Percentiles rank a stretch among this genome's conserved stretches.
Evolutionary conservation across 2,329 filamentous ascomycete species (phyloP).

Genomic region (Venturia carpophila): DNA sequence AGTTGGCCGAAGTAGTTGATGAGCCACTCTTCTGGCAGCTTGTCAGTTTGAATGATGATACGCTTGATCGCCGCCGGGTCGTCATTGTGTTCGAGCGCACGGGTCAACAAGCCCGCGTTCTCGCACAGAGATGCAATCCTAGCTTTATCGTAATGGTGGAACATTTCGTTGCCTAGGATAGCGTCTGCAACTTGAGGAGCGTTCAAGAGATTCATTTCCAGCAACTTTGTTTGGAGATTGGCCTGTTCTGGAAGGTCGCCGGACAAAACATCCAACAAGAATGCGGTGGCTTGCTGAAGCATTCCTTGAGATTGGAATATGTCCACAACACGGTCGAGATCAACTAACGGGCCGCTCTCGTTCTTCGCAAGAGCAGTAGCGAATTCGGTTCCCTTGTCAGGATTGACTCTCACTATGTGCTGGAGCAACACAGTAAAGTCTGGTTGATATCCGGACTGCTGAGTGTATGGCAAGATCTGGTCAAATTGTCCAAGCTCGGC

Average conservation of each 20-base stretch:
- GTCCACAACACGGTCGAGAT: slow-evolving; percentile 90
- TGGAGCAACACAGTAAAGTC: slow-evolving; percentile 89
- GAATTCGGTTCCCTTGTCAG: slow-evolving; percentile 91
- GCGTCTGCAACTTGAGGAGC: slow-evolving; percentile 97
- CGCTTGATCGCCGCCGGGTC: slow-evolving; percentile 86
- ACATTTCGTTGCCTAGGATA: slow-evolving; percentile 97
- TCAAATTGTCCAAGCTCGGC: slow-evolving; percentile 96
- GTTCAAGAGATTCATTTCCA: slow-evolving; percentile 97
- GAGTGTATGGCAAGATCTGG: slow-evolving; percentile 87
- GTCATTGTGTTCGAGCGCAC: slow-evolving; percentile 87
- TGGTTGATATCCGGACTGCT: slow-evolving; percentile 80
- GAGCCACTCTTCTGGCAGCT: slow-evolving; percentile 85
- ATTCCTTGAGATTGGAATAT: slow-evolving; percentile 98
- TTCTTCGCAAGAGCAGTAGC: slow-evolving; percentile 87
- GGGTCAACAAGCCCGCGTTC: slow-evolving; percentile 66
- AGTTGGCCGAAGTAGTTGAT: slow-evolving; percentile 88
- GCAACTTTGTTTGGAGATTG: slow-evolving; percentile 81
- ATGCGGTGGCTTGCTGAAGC: slow-evolving; percentile 97
- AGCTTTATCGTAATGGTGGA: slow-evolving; percentile 88
- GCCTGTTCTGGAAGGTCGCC: slow-evolving; percentile 92
- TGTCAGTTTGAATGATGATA: slow-evolving; percentile 75
- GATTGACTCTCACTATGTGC: slow-evolving; percentile 83
- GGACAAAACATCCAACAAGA: slow-evolving; percentile 89
- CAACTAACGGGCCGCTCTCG: slow-evolving; percentile 77
- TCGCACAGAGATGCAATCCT: slow-evolving; percentile 88